phyloP scores from a whole-genome alignment of 2,329 filamentous ascomycete genomes.

The Myriosclerotinia duriaeana region DNA sequence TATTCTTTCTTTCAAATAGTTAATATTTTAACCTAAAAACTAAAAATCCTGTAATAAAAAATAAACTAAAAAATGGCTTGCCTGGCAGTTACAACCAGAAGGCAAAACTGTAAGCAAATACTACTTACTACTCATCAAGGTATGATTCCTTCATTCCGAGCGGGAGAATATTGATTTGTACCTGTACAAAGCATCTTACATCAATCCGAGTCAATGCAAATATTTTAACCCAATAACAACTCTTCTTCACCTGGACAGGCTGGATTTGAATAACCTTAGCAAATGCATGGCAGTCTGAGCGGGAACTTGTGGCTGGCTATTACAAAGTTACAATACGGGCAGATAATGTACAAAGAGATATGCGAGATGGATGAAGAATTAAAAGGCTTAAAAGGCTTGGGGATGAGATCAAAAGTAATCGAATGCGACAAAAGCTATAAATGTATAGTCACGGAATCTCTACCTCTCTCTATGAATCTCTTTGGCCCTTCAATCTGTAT shows the following conservation, averaged over 20 bases:
- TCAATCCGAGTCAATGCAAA: not conserved
- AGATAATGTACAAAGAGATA: conserved; percentile 19
- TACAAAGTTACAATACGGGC: not conserved
- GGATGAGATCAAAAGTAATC: not conserved
- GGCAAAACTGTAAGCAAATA: no score
- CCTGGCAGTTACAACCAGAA: no score
- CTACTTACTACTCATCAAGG: no score
- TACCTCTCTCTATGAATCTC: not conserved
- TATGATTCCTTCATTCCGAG: not conserved
- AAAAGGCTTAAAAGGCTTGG: not conserved
- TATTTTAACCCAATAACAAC: not conserved
- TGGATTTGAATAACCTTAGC: conserved; percentile 4
- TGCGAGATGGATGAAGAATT: conserved; percentile 9
- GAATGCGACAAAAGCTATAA: not conserved
- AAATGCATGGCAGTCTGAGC: conserved; percentile 8
- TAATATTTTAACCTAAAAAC: no score
- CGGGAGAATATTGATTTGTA: not conserved
- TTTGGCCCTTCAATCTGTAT: no score
- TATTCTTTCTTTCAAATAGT: no score
- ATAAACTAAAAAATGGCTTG: no score
- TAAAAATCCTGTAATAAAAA: no score
- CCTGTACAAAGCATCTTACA: not conserved
- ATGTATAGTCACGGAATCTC: not conserved
- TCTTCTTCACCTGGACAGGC: not conserved
- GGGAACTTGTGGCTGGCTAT: not conserved